These are phyloP conservation scores for Pseudonitzschia multiseries DNA, from an alignment of 108 stramenopile genomes.

Conservation along the genomic window DNA sequence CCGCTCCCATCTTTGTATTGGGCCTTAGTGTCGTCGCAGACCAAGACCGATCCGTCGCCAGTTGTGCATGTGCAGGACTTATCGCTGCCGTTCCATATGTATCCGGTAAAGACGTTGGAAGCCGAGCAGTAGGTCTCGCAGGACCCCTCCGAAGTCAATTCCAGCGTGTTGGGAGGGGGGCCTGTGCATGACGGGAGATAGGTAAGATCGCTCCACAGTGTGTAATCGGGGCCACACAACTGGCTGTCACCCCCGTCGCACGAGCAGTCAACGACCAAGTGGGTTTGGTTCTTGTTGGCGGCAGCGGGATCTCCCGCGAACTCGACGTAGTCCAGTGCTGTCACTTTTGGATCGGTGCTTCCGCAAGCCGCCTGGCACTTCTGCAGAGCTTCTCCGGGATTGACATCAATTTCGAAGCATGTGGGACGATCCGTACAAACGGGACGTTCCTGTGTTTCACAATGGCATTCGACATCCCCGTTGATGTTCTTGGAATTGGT, in stretches of 20 bases:
- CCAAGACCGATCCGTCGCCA: neutral
- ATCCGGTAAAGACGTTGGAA: neutral
- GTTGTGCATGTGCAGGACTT: neutral
- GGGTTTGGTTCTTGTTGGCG: constrained; percentile 20
- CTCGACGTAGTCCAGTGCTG: constrained; percentile 12
- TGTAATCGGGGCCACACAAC: constrained; percentile 18
- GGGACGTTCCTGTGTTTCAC: neutral
- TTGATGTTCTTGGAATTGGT: neutral
- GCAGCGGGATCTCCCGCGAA: constrained; percentile 9
- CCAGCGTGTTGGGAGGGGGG: neutral
- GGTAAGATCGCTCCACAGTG: constrained; percentile 26
- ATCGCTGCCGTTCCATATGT: neutral
- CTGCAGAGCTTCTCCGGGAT: constrained; percentile 13
- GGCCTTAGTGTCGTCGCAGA: neutral
- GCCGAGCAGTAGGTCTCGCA: constrained; percentile 17
- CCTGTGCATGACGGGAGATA: constrained; percentile 1
- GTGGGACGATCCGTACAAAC: constrained; percentile 15
- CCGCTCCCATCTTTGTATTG: neutral
- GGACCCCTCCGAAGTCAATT: neutral
- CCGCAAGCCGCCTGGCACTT: constrained; percentile 6
- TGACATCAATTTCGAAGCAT: constrained; percentile 18
- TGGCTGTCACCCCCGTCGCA: constrained; percentile 21
- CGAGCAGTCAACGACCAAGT: constrained; percentile 21
- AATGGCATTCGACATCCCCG: neutral
- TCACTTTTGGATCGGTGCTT: neutral